These are phyloP conservation scores for Rhodotorula sp. DNA, from an alignment of 1,284 basidiomycete species.

Conservation along the genomic window DNA sequence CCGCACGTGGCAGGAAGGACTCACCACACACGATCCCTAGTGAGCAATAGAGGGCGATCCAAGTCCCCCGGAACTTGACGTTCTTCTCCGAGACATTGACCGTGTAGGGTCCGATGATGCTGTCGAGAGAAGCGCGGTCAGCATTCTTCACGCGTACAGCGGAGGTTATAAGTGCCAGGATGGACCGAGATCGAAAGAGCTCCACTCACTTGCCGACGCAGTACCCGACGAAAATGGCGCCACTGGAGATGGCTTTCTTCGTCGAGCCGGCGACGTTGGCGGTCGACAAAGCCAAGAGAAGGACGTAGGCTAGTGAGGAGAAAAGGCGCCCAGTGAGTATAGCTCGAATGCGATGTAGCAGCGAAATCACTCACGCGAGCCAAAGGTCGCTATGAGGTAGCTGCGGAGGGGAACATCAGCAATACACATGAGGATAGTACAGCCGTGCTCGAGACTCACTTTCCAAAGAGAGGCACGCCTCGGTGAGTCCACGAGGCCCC, in stretches of 20 bases:
- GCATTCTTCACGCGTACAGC: too few species aligned
- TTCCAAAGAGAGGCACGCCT: slow-evolving; percentile 54
- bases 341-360: too few species aligned
- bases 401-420: not conserved
- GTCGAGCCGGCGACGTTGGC: slow-evolving; percentile 55
- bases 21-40: slow-evolving; percentile 40
- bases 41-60: slow-evolving; percentile 53
- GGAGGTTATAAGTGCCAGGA: slow-evolving; percentile 2
- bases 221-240: slow-evolving; percentile 53
- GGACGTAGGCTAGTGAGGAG: slow-evolving; percentile 37
- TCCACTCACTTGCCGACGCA: slow-evolving; percentile 42
- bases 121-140: slow-evolving; percentile 14
- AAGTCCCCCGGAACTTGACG: slow-evolving; percentile 54
- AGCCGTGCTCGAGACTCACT: slow-evolving; percentile 28
- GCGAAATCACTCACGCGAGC: not conserved
- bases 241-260: slow-evolving; percentile 53
- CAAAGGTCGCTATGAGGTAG: slow-evolving; percentile 2
- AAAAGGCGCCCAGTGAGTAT: too few species aligned
- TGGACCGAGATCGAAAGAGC: not conserved
- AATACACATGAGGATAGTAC: not conserved
- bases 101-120: slow-evolving; percentile 51
- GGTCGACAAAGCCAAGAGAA: slow-evolving; percentile 51
- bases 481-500: slow-evolving; percentile 50
- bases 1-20: slow-evolving; percentile 1
- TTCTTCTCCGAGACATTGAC: slow-evolving; percentile 44